phyloP scores from a whole-genome alignment of 2,329 filamentous ascomycete genomes.

The Phyllosticta citribraziliensis region DNA sequence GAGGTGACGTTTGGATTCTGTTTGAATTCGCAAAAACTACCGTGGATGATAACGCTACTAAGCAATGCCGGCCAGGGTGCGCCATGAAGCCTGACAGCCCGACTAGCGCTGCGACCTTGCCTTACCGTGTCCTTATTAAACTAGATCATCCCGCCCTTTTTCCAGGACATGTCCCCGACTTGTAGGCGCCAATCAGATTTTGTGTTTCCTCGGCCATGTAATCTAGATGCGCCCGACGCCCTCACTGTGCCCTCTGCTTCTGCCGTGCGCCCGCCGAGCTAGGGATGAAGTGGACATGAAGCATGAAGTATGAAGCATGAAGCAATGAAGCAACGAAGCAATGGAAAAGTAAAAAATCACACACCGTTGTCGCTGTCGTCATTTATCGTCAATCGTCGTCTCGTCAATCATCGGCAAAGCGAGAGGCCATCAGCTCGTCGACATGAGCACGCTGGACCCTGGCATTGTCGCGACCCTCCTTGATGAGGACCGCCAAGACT shows the following conservation, averaged over 20 bases:
- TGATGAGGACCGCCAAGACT: conserved; percentile 74
- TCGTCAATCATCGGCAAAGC: conserved; percentile 30
- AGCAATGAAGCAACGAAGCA: background rate
- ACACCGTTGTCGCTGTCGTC: background rate
- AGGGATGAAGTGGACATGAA: background rate
- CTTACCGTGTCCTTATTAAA: background rate
- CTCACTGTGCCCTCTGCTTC: background rate
- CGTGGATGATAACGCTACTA: too few relatives aligned
- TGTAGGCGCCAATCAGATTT: background rate
- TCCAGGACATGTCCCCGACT: background rate
- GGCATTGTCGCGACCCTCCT: conserved; percentile 48
- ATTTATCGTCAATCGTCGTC: too few relatives aligned
- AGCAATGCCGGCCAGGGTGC: background rate
- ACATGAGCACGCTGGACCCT: conserved; percentile 61
- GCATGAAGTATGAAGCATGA: too few relatives aligned
- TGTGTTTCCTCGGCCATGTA: background rate
- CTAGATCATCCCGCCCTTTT: background rate
- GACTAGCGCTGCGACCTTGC: background rate
- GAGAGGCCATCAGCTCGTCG: conserved; percentile 52
- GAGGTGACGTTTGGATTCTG: background rate
- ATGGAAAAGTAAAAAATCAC: background rate
- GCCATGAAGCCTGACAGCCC: background rate
- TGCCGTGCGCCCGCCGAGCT: background rate
- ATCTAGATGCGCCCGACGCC: background rate
- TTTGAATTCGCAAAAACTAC: background rate